Evolutionary conservation across 139 green algal genomes (phyloP).

Genomic region (Closterium sp.): DNA sequence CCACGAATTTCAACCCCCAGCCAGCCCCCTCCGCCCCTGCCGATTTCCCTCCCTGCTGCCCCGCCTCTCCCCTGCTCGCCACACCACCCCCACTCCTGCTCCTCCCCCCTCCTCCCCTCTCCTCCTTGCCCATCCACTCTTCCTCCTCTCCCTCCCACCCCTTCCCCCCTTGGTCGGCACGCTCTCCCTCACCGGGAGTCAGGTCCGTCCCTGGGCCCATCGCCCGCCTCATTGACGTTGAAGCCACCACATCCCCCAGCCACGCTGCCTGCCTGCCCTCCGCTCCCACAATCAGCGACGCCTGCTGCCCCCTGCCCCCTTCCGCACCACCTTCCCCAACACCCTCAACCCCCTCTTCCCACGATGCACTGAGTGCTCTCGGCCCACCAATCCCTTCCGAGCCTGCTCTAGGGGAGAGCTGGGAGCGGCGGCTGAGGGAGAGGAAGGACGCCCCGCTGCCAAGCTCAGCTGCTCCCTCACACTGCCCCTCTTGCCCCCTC

Average conservation of each 20-base stretch:
- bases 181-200: too few relatives aligned
- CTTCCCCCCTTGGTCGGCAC: too few relatives aligned
- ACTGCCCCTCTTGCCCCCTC: not conserved
- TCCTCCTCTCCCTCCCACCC: not conserved
- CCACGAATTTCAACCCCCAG: not conserved
- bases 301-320: not conserved
- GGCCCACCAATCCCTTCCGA: too few relatives aligned
- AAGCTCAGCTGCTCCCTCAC: not conserved
- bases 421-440: too few relatives aligned
- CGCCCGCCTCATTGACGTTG: too few relatives aligned
- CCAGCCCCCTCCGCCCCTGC: not conserved
- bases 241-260: too few relatives aligned
- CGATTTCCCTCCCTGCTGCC: not conserved
- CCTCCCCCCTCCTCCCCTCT: not conserved
- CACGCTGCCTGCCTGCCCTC: not conserved
- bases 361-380: too few relatives aligned
- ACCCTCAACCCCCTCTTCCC: not conserved
- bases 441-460: too few relatives aligned
- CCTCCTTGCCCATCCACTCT: too few relatives aligned
- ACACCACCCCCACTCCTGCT: not conserved
- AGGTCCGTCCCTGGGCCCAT: too few relatives aligned
- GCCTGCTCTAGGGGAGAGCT: too few relatives aligned
- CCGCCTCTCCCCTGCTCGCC: too few relatives aligned
- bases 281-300: not conserved
- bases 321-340: not conserved